phyloP scores from a whole-genome alignment of 1,284 basidiomycete species.

The Volvariella volvacea region DNA sequence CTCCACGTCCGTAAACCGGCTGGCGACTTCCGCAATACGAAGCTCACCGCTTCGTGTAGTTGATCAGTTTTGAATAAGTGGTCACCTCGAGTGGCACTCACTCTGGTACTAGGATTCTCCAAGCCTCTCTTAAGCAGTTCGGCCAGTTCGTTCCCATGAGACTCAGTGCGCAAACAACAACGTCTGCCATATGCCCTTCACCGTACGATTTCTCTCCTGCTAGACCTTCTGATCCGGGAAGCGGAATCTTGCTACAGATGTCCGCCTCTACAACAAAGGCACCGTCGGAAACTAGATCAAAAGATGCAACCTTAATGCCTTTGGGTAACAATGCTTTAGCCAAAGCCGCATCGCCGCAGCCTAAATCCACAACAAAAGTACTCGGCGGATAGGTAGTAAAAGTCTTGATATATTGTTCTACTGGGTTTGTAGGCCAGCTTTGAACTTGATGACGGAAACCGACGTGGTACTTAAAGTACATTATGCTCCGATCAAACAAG shows the following conservation, averaged over 20 bases:
- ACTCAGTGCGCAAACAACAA: constrained; percentile 89
- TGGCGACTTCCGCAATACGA: constrained; percentile 94
- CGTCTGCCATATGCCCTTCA: constrained; percentile 78
- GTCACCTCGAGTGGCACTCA: constrained; percentile 33
- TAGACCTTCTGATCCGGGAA: constrained; percentile 73
- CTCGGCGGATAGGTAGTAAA: constrained; percentile 55
- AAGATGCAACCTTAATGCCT: constrained; percentile 70
- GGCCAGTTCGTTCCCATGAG: constrained; percentile 99
- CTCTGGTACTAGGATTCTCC: constrained; percentile 79
- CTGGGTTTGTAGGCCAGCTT: constrained; percentile 88
- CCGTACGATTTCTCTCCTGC: constrained; percentile 36
- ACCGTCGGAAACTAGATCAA: constrained; percentile 74
- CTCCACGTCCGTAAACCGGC: constrained; percentile 71
- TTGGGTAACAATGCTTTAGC: constrained; percentile 68
- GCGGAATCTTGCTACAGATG: constrained; percentile 65
- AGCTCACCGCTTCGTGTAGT: constrained; percentile 69
- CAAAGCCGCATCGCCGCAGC: constrained; percentile 91
- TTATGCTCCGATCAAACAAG: background rate
- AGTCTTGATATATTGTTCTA: constrained; percentile 64
- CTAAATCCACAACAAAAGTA: constrained; percentile 86
- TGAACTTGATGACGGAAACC: constrained; percentile 88
- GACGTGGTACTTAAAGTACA: constrained; percentile 67
- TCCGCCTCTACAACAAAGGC: constrained; percentile 76
- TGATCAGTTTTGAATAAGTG: background rate
- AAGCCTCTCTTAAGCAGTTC: constrained; percentile 82